Evolutionary conservation across 2,329 filamentous ascomycete species (phyloP).

Genomic region (Sclerotinia trifoliorum): DNA sequence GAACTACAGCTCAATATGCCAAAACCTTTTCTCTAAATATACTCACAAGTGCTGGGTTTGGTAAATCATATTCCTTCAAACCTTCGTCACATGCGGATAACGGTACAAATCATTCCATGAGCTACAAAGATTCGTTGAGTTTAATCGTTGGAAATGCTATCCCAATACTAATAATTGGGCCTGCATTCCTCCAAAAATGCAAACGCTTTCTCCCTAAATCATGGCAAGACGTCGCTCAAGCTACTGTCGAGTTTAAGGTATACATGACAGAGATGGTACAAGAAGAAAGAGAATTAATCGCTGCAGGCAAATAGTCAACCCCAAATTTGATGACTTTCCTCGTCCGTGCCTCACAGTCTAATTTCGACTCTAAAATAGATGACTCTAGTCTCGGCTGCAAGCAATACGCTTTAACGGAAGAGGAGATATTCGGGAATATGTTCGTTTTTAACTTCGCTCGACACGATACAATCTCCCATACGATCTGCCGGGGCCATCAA

Average conservation of each 20-base stretch:
- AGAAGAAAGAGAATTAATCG: background rate
- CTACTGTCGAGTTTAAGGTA: background rate
- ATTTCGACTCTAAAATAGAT: background rate
- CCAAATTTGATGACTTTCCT: background rate
- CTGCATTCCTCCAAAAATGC: background rate
- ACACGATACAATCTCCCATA: background rate
- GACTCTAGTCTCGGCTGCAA: too few relatives aligned
- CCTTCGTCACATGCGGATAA: background rate
- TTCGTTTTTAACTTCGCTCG: background rate
- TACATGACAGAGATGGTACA: background rate
- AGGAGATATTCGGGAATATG: background rate
- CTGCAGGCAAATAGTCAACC: background rate
- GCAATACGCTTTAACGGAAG: too few relatives aligned
- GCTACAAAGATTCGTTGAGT: background rate
- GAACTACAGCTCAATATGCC: background rate
- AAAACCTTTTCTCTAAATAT: background rate
- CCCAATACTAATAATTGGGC: background rate
- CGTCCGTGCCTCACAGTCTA: background rate
- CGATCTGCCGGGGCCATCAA: background rate
- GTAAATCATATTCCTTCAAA: background rate
- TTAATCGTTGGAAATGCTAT: background rate
- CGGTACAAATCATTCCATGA: background rate
- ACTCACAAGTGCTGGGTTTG: background rate
- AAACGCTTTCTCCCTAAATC: background rate
- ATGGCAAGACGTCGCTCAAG: background rate